Percentiles rank a stretch among this genome's conserved stretches.
phyloP scores from a whole-genome alignment of 1,284 basidiomycete species.

The Pseudozyma thailandica region DNA sequence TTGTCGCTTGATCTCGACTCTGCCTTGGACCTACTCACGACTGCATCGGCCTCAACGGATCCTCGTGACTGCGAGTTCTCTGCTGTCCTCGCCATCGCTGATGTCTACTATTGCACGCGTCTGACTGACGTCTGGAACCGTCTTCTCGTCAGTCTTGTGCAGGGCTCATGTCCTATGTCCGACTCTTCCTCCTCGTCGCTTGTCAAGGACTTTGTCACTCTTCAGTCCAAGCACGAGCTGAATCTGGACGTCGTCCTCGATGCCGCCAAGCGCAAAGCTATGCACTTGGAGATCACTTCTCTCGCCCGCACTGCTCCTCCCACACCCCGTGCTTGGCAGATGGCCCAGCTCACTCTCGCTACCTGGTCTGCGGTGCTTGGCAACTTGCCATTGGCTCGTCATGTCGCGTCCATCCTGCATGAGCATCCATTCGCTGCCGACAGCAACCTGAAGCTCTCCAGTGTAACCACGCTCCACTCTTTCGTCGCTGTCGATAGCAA shows the following conservation, averaged over 20 bases:
- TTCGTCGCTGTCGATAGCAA: slow-evolving; percentile 11
- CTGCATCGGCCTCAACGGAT: slow-evolving; percentile 13
- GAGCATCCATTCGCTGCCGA: slow-evolving; percentile 17
- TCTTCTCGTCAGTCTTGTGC: slow-evolving; percentile 50
- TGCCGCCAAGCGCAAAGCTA: slow-evolving; percentile 21
- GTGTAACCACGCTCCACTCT: slow-evolving; percentile 19
- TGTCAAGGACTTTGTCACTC: slow-evolving; percentile 19
- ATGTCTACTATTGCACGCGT: slow-evolving; percentile 51
- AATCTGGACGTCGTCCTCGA: slow-evolving; percentile 44
- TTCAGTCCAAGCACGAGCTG: slow-evolving; percentile 36
- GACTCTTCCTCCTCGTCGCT: slow-evolving; percentile 8
- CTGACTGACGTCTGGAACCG: slow-evolving; percentile 53
- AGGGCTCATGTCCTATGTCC: slow-evolving; percentile 43
- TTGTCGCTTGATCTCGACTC: slow-evolving; percentile 50
- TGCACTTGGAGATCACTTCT: slow-evolving; percentile 44
- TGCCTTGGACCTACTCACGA: slow-evolving; percentile 37
- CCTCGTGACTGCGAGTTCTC: slow-evolving; percentile 28
- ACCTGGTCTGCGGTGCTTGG: slow-evolving; percentile 55
- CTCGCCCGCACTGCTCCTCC: slow-evolving; percentile 48
- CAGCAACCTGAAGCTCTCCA: slow-evolving; percentile 7
- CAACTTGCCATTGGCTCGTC: slow-evolving; percentile 42
- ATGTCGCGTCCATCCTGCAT: slow-evolving; percentile 28
- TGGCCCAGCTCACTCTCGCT: slow-evolving; percentile 53
- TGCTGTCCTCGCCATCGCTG: slow-evolving; percentile 51
- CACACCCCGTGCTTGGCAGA: slow-evolving; percentile 29